These are phyloP conservation scores for Penicillium ochrochloron DNA, from an alignment of 495 filamentous ascomycete species.

Conservation along the genomic window DNA sequence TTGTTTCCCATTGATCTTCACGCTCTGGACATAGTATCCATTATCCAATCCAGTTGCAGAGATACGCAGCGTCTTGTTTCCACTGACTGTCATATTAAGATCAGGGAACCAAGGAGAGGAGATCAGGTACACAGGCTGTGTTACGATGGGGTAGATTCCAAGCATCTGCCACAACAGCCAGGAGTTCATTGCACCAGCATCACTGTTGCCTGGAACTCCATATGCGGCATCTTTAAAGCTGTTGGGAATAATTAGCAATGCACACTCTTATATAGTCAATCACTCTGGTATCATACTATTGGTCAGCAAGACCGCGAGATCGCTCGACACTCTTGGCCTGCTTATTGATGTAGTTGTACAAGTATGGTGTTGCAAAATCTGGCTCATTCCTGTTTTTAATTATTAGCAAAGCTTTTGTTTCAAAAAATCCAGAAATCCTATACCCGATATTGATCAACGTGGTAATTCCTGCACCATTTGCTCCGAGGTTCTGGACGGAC, in stretches of 20 bases:
- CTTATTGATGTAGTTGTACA: conserved; percentile 70
- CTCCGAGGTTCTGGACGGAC: conserved; percentile 38
- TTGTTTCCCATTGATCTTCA: conserved; percentile 37
- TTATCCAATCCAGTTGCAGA: conserved; percentile 55
- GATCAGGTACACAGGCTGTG: conserved; percentile 67
- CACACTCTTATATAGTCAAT: not conserved
- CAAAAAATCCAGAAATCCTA: not conserved
- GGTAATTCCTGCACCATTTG: conserved; percentile 44
- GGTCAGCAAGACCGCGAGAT: conserved; percentile 56
- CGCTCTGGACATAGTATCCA: conserved; percentile 59
- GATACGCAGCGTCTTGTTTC: conserved; percentile 59
- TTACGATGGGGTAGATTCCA: conserved; percentile 69
- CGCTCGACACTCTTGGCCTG: conserved; percentile 62
- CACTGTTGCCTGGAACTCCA: conserved; percentile 69
- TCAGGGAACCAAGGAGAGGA: conserved; percentile 65
- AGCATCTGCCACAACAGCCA: conserved; percentile 74
- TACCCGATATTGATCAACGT: conserved; percentile 57
- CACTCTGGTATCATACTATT: conserved; percentile 50
- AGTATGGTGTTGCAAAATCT: conserved; percentile 65
- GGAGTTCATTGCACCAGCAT: conserved; percentile 72
- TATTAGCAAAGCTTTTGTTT: not conserved
- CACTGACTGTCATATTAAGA: conserved; percentile 60
- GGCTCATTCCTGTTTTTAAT: conserved; percentile 59
- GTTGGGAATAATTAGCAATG: not conserved
- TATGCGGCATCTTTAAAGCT: conserved; percentile 46